phyloP scores from a whole-genome alignment of 495 filamentous ascomycete genomes.

The Penicillium verhagenii region DNA sequence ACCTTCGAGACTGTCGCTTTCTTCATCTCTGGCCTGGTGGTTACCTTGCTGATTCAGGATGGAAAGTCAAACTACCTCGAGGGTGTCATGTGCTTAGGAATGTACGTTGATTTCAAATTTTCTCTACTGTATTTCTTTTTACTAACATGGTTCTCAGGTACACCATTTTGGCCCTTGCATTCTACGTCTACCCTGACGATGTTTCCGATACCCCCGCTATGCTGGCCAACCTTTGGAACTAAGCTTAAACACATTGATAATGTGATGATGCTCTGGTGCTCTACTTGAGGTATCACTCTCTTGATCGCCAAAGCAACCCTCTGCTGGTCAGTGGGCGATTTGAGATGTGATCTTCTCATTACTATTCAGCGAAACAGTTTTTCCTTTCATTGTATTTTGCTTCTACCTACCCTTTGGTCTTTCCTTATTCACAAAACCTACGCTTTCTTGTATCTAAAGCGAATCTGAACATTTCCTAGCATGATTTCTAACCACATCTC shows the following conservation, averaged over 20 bases:
- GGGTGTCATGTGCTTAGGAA: slow-evolving; percentile 80
- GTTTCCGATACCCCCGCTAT: slow-evolving; percentile 15
- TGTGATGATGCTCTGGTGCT: neutral
- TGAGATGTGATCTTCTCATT: neutral
- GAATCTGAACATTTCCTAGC: neutral
- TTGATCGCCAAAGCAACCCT: neutral
- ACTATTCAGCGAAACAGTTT: neutral
- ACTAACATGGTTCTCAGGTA: slow-evolving; percentile 46
- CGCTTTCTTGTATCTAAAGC: neutral
- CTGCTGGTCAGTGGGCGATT: neutral
- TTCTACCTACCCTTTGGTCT: neutral
- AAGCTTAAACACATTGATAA: neutral
- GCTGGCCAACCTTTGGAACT: slow-evolving; percentile 14
- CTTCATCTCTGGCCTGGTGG: slow-evolving; percentile 83
- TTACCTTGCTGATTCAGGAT: slow-evolving; percentile 90
- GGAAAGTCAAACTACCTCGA: slow-evolving; percentile 96
- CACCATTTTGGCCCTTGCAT: slow-evolving; percentile 82
- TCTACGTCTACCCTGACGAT: slow-evolving; percentile 83
- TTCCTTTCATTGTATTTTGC: neutral
- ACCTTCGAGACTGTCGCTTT: slow-evolving; percentile 93
- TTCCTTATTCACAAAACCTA: neutral
- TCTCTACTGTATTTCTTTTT: slow-evolving; percentile 3
- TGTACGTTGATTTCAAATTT: slow-evolving; percentile 51
- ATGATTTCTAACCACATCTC: too few relatives aligned
- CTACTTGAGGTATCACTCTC: neutral